Evolutionary conservation across 352 stramenopile genomes (phyloP), one percentile per base, ranked within the genome.

Genomic region (Globisporangium nunn): DNA sequence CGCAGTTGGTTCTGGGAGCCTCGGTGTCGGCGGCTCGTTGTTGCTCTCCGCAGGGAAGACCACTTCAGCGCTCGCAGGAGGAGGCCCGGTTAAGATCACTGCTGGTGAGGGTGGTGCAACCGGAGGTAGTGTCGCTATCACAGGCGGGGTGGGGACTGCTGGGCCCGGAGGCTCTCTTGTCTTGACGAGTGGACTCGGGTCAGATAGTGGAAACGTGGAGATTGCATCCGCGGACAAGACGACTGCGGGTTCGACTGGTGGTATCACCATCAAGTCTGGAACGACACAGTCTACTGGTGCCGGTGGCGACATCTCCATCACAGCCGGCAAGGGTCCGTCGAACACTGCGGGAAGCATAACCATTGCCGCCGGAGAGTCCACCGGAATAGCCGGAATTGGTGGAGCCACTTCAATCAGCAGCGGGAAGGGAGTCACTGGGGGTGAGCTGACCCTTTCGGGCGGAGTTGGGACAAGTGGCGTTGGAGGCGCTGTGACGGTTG

Each of bases 401-500:
- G 62, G 67, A 23, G 17, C 49, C 1, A 56, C 54, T 4, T 52
- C 54, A 6, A 58, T 74, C 50, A 54, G 58, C 50, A 68, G 64
- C 45, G 65, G 65, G 40, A 58, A 62, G 45, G 70, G 74, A 31
- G 48, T 52, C 15, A 64, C 59, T 31, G 78, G 78, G 18, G 69
- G 74, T 30, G 62, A 67, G 49, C 44, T 67, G 17, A 70, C 45
- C 46, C 50, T 88, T 29, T 52, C 56, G 11, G 67, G 69, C 44
- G 78, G 78, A 12, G 50, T 56, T 48, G 75, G 72, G 4, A 71
- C 61, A 33, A 70, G 68, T 54, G 64, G 66, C 39, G 46, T 56
- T 2, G 78, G 78, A 51, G 78, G 78, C 31, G 58, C 58, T 7
- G 60, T 88, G 39, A 43, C 62, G 23, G 64, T 88, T 10, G 73